Evolutionary conservation across 805 yeast species (phyloP).

Genomic region (Millerago galiae): DNA sequence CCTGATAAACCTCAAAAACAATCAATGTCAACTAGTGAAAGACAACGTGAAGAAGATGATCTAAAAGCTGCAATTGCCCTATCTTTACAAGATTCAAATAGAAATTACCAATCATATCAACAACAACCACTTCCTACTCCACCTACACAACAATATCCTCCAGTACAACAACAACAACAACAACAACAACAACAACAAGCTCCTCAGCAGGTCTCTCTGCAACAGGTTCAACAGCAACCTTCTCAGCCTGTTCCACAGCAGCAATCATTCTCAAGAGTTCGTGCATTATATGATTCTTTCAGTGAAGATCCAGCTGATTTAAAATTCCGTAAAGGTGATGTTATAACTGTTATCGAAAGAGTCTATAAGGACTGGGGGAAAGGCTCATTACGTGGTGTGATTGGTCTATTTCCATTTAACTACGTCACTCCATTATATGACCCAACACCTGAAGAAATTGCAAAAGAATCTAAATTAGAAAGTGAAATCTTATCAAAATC

Average conservation of each 20-base stretch:
- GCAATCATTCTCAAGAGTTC: conserved; percentile 51
- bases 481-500: conserved; percentile 44
- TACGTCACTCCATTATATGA: conserved; percentile 78
- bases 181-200: conserved; percentile 9
- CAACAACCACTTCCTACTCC: conserved; percentile 9
- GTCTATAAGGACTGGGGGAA: conserved; percentile 95
- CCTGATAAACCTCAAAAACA: conserved; percentile 59
- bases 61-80: conserved; percentile 67
- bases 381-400: conserved; percentile 73
- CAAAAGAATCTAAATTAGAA: conserved; percentile 45
- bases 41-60: conserved; percentile 68
- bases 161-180: conserved; percentile 15
- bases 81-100: conserved; percentile 39
- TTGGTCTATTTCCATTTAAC: conserved; percentile 89
- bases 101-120: conserved; percentile 12
- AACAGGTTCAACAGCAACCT: conserved; percentile 12
- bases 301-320: conserved; percentile 83
- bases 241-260: conserved; percentile 11
- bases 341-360: conserved; percentile 78
- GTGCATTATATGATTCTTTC: conserved; percentile 77
- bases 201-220: conserved; percentile 5
- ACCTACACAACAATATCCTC: conserved; percentile 10
- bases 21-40: conserved; percentile 38
- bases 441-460: conserved; percentile 54
- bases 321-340: conserved; percentile 80